These are phyloP conservation scores for Oryza nivara DNA, from an alignment of 176 grass and related monocot genomes.

Conservation along the genomic window DNA sequence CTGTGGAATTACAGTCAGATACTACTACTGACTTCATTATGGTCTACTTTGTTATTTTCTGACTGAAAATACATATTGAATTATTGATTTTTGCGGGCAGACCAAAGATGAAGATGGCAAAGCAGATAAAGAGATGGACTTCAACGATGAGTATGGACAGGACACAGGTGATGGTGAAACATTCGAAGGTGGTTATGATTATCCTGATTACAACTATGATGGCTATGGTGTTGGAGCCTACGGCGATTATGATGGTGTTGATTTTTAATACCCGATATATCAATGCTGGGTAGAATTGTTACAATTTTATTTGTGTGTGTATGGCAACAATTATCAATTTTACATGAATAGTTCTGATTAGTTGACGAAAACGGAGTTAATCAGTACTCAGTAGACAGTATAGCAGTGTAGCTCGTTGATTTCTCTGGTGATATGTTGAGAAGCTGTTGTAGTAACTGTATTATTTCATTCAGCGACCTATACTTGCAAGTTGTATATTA, in stretches of 20 bases:
- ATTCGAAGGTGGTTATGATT: slow-evolving; percentile 38
- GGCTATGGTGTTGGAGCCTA: slow-evolving; percentile 31
- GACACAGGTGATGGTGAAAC: slow-evolving; percentile 44
- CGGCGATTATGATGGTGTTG: slow-evolving; percentile 35
- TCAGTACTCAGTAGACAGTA: neutral
- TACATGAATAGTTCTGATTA: neutral
- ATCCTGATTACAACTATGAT: slow-evolving; percentile 34
- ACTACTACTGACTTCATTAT: neutral
- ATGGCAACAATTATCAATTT: neutral
- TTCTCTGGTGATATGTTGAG: neutral
- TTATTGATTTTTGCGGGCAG: slow-evolving; percentile 25
- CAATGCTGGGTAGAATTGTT: neutral
- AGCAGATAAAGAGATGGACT: slow-evolving; percentile 41
- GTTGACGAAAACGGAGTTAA: neutral
- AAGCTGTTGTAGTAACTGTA: neutral
- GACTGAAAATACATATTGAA: neutral
- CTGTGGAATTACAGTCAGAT: neutral
- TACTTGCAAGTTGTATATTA: neutral
- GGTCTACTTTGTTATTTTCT: neutral
- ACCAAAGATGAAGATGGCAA: slow-evolving; percentile 37
- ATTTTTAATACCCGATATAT: slow-evolving; percentile 40
- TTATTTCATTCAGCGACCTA: neutral
- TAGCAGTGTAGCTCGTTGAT: neutral
- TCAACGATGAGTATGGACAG: slow-evolving; percentile 29
- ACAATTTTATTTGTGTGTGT: neutral